Conservation (phyloP, 1,139 yeast species). For the Insectozyma bohioensis region DNA sequence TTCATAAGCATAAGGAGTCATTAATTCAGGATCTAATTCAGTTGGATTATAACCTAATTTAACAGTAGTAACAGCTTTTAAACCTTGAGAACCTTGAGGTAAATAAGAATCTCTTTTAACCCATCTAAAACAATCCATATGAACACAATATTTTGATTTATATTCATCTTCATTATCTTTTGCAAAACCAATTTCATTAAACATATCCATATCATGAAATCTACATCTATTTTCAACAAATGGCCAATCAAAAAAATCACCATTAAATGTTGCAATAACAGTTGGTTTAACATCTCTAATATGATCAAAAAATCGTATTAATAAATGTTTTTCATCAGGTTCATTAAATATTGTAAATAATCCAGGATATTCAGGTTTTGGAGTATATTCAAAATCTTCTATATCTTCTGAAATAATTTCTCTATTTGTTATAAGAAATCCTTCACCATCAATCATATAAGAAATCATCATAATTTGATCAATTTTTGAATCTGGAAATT, state of each 20-base stretch:
- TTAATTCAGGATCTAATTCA: conserved; percentile 93
- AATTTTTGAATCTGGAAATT: conserved; percentile 89
- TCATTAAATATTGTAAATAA: conserved; percentile 88
- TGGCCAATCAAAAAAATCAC: conserved; percentile 99
- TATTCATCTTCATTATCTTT: conserved; percentile 90
- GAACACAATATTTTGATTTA: conserved; percentile 88
- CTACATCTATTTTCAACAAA: conserved; percentile 87
- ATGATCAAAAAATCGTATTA: conserved; percentile 84
- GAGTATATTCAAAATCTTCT: conserved; percentile 96
- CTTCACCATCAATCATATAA: conserved; percentile 98
- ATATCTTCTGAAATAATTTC: conserved; percentile 94
- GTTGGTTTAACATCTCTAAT: conserved; percentile 87
- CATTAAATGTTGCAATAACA: conserved; percentile 95
- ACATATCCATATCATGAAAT: conserved; percentile 84
- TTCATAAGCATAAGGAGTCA: conserved; percentile 97
- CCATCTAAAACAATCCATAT: conserved; percentile 98
- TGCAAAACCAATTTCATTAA: conserved; percentile 91
- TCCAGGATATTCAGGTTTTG: conserved; percentile 95
- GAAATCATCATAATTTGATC: conserved; percentile 99
- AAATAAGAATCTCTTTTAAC: conserved; percentile 97
- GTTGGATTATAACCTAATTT: conserved; percentile 96
- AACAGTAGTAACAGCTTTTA: conserved; percentile 96
- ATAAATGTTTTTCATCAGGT: conserved; percentile 72
- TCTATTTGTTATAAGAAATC: conserved; percentile 88
- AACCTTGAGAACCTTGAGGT: conserved; percentile 98